Percentiles rank a stretch among this genome's conserved stretches.
phyloP scores from a whole-genome alignment of 176 grass and related monocot species.

The Eleusine indica region DNA sequence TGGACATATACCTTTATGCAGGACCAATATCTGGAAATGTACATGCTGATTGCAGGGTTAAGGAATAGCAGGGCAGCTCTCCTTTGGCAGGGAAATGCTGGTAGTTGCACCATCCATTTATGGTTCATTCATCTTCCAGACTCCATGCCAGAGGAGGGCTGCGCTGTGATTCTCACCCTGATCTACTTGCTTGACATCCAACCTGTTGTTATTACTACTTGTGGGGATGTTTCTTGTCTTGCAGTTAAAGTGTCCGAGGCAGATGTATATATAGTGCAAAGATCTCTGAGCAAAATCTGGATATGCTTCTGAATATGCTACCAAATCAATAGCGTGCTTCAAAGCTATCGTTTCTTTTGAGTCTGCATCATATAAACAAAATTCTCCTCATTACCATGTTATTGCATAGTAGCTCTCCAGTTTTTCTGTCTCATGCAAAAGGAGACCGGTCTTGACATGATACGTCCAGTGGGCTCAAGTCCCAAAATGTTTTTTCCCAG shows the following conservation, averaged over 20 bases:
- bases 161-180: conserved; percentile 67
- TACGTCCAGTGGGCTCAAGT: not conserved
- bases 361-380: conserved; percentile 5
- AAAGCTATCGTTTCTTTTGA: conserved; percentile 20
- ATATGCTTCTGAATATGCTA: conserved; percentile 44
- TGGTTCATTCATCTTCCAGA: not conserved
- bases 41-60: conserved; percentile 21
- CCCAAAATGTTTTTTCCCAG: not conserved
- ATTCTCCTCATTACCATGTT: not conserved
- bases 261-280: conserved; percentile 27
- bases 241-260: not conserved
- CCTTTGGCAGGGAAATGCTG: conserved; percentile 62
- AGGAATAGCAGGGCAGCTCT: conserved; percentile 89
- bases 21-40: not conserved
- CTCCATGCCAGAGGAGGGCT: conserved; percentile 57
- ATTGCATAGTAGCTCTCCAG: not conserved
- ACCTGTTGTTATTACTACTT: not conserved
- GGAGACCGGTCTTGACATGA: not conserved
- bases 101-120: not conserved
- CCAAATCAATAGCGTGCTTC: conserved; percentile 5
- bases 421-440: conserved; percentile 5
- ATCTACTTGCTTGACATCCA: not conserved
- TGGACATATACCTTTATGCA: conserved; percentile 30
- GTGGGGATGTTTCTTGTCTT: not conserved
- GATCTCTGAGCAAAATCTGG: not conserved